Evolutionary conservation across 495 filamentous ascomycete species (phyloP), one percentile per base, ranked within the genome.

Genomic region (Neurospora hispaniola): DNA sequence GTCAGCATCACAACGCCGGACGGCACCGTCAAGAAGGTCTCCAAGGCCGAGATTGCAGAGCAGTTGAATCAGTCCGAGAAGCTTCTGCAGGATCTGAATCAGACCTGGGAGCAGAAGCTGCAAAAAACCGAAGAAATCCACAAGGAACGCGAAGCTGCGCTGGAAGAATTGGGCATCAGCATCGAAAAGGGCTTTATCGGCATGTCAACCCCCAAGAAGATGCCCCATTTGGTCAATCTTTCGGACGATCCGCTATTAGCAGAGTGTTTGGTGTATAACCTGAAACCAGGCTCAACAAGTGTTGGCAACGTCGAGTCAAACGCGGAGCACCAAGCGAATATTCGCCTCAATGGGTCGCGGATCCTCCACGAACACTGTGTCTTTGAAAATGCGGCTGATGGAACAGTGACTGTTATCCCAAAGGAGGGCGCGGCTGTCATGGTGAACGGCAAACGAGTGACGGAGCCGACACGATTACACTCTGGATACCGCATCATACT

Each of bases 171-270:
- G 38, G 96, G 96, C 71, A 98, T 99, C 81, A 97, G 94, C 79
- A 99, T 99, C 75, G 96, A 98, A 79, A 99, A 98, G 80, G 96
- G 96, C 16, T 98, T 97, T 79, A 90, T 99, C 71, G 96, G 96
- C 40, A 83, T 99, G 62, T 94, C 93, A 54, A 98, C 95, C 12
- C 96, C 96, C 1, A 99, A 98, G 83, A 97, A 96, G 82, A 98
- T 98, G 92, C 96, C 96, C 6, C 96, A 99, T 88, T 85, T 99
- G 80, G 96, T 99, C 83, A 99, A 99, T 78, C 83, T 99, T 23
- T 97, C 93, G 75, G 96, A 99, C 79, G 96, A 99, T 78, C 96
- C 96, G 5, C 84, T 99, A 23, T 85, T 99, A 42, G 95, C 94
- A 31, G 96, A 98, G 83, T 99, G 96, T 82, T 86, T 99, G 73